phyloP scores from a whole-genome alignment of 805 yeast species.

The Starmerella lactis-condensi region DNA sequence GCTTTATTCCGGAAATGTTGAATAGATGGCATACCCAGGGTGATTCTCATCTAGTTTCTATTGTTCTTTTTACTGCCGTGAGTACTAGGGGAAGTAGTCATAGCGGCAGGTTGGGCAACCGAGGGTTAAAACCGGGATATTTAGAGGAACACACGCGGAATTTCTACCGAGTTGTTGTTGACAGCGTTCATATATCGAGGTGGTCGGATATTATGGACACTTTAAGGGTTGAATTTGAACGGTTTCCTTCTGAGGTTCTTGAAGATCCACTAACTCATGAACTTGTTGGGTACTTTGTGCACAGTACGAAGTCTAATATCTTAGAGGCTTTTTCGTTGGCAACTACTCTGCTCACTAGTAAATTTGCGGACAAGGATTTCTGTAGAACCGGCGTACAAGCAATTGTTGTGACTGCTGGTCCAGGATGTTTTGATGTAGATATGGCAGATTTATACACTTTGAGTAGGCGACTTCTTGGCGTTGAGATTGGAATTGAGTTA shows the following conservation, averaged over 20 bases:
- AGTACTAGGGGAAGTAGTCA: not conserved
- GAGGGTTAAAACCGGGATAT: slow-evolving; percentile 14
- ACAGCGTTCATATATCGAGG: slow-evolving; percentile 69
- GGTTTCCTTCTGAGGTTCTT: slow-evolving; percentile 57
- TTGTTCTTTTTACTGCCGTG: slow-evolving; percentile 51
- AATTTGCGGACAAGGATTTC: slow-evolving; percentile 68
- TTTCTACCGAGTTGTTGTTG: slow-evolving; percentile 84
- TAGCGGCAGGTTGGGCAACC: not conserved
- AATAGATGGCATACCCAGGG: slow-evolving; percentile 71
- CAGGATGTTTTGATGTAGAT: slow-evolving; percentile 86
- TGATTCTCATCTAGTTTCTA: slow-evolving; percentile 79
- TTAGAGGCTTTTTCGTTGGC: slow-evolving; percentile 77
- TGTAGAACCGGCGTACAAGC: slow-evolving; percentile 85
- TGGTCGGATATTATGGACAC: slow-evolving; percentile 90
- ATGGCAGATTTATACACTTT: slow-evolving; percentile 57
- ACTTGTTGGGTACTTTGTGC: slow-evolving; percentile 49
- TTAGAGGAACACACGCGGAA: slow-evolving; percentile 67
- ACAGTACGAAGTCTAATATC: slow-evolving; percentile 77
- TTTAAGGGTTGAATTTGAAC: slow-evolving; percentile 64
- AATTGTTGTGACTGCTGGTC: slow-evolving; percentile 73
- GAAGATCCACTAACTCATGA: slow-evolving; percentile 26
- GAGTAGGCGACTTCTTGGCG: slow-evolving; percentile 50
- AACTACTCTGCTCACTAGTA: slow-evolving; percentile 53
- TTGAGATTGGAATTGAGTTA: slow-evolving; percentile 76
- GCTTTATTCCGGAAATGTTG: slow-evolving; percentile 78